A percentile compares a stretch with the other conserved stretches of the same genome.
Conservation (phyloP, 225 moss, liverwort and hornwort species). For the Pseudisothecium myosuroides region DNA sequence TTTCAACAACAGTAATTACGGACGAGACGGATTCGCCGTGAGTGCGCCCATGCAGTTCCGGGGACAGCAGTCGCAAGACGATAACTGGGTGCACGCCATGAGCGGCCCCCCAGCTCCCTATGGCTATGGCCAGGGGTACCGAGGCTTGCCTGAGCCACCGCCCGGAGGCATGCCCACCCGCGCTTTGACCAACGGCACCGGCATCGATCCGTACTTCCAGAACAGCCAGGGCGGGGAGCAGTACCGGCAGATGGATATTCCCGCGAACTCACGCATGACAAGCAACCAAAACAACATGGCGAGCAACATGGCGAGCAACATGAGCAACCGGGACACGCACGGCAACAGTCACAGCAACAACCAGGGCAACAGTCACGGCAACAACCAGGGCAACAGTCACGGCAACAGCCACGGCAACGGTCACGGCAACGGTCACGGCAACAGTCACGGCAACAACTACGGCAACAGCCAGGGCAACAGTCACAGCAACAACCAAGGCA, state of each 20-base stretch:
- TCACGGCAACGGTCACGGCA: not conserved
- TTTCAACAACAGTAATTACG: not conserved
- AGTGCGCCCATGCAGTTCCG: not conserved
- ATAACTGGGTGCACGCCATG: constrained; percentile 14
- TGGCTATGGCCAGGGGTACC: not conserved
- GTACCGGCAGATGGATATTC: not conserved
- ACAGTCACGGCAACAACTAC: not conserved
- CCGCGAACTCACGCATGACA: not conserved
- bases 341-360: not conserved
- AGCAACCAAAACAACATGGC: not conserved
- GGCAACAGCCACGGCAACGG: not conserved
- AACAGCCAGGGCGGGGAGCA: not conserved
- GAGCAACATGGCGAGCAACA: not conserved
- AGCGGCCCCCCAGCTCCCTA: not conserved
- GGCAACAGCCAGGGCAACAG: not conserved
- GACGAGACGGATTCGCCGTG: not conserved
- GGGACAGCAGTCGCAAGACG: constrained; percentile 4
- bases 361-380: not conserved
- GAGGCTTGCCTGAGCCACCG: not conserved
- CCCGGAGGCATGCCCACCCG: not conserved
- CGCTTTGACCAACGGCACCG: not conserved
- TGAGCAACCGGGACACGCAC: not conserved
- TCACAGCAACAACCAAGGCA: not conserved
- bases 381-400: not conserved
- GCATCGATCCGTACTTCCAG: not conserved